phyloP scores from a whole-genome alignment of 495 filamentous ascomycete genomes.

The Choiromyces venosus region DNA sequence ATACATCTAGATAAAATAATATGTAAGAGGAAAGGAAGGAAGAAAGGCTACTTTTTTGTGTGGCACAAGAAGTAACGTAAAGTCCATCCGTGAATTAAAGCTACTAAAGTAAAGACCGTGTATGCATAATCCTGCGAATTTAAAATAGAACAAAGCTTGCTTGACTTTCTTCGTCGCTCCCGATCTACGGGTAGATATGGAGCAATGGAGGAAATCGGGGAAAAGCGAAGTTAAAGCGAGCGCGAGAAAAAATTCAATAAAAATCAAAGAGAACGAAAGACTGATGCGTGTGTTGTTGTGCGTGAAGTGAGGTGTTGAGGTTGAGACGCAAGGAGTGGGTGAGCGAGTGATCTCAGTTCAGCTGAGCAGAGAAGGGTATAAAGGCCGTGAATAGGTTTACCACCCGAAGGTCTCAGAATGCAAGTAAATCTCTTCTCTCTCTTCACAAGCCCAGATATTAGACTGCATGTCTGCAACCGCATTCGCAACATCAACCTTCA shows the following conservation, averaged over 20 bases:
- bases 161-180: background rate
- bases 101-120: background rate
- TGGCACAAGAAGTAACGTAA: slow-evolving; percentile 3
- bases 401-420: slow-evolving; percentile 68
- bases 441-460: slow-evolving; percentile 69
- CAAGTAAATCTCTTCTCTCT: slow-evolving; percentile 83
- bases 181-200: background rate
- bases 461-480: slow-evolving; percentile 77
- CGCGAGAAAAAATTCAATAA: background rate
- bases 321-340: background rate
- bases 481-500: slow-evolving; percentile 79
- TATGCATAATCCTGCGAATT: background rate
- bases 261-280: slow-evolving; percentile 7
- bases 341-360: background rate
- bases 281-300: background rate
- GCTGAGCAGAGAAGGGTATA: background rate
- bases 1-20: background rate
- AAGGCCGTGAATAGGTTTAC: slow-evolving; percentile 14
- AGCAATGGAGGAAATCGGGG: background rate
- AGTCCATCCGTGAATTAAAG: background rate
- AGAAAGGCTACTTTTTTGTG: background rate
- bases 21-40: background rate
- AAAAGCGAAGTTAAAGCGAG: background rate
- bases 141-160: background rate
- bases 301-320: background rate